Conservation (phyloP, 495 filamentous ascomycete genomes). For the Trichodelitschia bisporula region DNA sequence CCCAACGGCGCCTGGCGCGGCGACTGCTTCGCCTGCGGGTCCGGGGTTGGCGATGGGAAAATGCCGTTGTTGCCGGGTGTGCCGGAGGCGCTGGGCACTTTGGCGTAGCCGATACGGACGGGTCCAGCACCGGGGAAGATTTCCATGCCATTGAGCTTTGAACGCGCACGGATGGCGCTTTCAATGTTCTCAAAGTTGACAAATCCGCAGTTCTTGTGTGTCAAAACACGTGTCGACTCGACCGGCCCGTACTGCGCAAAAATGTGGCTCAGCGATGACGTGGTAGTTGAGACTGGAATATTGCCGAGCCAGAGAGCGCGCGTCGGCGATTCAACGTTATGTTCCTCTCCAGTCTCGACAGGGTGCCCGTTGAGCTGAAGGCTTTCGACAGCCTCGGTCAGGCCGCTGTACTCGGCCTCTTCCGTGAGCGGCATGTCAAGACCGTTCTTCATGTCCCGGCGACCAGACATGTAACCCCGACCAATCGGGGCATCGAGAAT, state of each 20-base stretch:
- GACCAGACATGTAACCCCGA: constrained; percentile 53
- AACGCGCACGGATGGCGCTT: constrained; percentile 71
- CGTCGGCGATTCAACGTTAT: constrained; percentile 69
- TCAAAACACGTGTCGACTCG: constrained; percentile 75
- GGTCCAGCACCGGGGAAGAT: constrained; percentile 94
- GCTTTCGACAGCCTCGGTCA: constrained; percentile 52
- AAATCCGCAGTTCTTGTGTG: constrained; percentile 97
- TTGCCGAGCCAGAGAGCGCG: constrained; percentile 91
- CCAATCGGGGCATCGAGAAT: constrained; percentile 68
- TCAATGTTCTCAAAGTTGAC: constrained; percentile 87
- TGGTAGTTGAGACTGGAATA: constrained; percentile 91
- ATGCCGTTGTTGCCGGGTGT: constrained; percentile 65
- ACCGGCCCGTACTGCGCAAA: constrained; percentile 81
- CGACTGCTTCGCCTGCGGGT: constrained; percentile 32
- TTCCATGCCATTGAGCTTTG: constrained; percentile 77
- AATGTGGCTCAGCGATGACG: constrained; percentile 76
- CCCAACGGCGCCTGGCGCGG: constrained; percentile 13
- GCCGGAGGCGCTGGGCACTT: constrained; percentile 67
- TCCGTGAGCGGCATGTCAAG: constrained; percentile 56
- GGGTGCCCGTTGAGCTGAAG: constrained; percentile 40
- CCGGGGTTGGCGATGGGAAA: constrained; percentile 86
- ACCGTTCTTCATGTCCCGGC: constrained; percentile 63
- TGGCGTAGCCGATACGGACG: constrained; percentile 87
- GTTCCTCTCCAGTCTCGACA: constrained; percentile 29
- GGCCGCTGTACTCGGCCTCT: constrained; percentile 44